Base-by-base conservation (phyloP, 257 asterid species). In the Asclepias syriaca region DNA sequence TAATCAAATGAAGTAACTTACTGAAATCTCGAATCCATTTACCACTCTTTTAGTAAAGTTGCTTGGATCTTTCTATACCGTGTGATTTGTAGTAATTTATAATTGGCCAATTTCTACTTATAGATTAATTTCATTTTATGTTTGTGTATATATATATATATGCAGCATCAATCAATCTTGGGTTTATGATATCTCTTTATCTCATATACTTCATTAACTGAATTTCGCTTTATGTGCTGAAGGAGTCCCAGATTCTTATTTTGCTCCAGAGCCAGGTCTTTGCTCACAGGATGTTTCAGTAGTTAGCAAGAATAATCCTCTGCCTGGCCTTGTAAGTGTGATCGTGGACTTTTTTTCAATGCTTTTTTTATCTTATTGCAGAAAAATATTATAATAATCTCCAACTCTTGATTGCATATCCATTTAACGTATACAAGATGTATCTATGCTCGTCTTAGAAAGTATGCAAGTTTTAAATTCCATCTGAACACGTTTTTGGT, bases 241-340 rank as follows among this genome's bases (percentile, higher is more conserved):
- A 11, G 50, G 50, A 27, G 67, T 77, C 15, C 76, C 88, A 89
- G 95, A 80, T 72, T 76, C 84, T 74, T 82, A 73, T 80, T 79
- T 66, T 50, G 58, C 77, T 71, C 87, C 76, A 79, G 96, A 87
- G 75, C 82, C 77, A 75, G 81, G 66, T 77, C 81, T 65, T 27
- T 81, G 84, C 77, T 79, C 93, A 39, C 84, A 82, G 21, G 91
- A 83, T 78, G 79, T 70, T 74, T 73, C 86, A 11, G 73, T 72
- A 61, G 69, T 69, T 75, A 83, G 45, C 77, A 87, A 81, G 82
- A 80, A 75, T 70, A 80, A 75, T 72, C 79, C 79, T 58, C 82
- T 71, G 71, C 73, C 81, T 59, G 76, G 71, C 78, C 77, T 77
- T 72, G 98, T 89, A 79, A 81, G 87, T 77, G 40, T 8, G 50